Evolutionary conservation across 2,329 filamentous ascomycete genomes (phyloP).

Genomic region (Colletotrichum shisoi): DNA sequence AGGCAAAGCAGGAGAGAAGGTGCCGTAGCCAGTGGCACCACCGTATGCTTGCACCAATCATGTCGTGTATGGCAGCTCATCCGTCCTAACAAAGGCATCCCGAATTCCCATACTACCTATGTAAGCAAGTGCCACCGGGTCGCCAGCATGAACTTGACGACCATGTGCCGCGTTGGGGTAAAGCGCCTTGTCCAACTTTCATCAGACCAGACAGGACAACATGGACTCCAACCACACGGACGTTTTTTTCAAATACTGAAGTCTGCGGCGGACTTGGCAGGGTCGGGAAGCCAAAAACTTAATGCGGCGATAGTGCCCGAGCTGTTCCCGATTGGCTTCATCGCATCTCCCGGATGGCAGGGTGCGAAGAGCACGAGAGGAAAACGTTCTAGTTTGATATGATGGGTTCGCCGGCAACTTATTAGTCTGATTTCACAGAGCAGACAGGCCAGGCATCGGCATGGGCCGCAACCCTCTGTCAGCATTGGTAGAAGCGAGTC

Average conservation of each 20-base stretch:
- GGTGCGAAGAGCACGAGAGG: neutral
- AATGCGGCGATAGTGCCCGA: conserved; percentile 6
- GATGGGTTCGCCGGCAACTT: too few relatives aligned
- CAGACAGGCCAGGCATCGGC: conserved; percentile 10
- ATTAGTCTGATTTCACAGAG: neutral
- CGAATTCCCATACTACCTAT: too few relatives aligned
- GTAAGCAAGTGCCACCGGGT: neutral
- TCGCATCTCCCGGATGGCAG: neutral
- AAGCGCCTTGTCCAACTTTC: neutral
- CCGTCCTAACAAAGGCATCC: neutral
- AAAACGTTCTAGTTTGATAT: neutral
- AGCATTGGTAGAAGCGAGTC: neutral
- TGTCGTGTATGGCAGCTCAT: neutral
- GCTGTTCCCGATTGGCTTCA: conserved; percentile 2
- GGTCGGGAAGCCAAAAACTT: neutral
- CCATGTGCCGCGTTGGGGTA: conserved; percentile 10
- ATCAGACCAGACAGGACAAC: conserved; percentile 17
- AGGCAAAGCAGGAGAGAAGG: neutral
- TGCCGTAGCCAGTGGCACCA: neutral
- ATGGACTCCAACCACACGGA: neutral
- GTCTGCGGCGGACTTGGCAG: too few relatives aligned
- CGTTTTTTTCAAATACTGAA: neutral
- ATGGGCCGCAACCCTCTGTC: conserved; percentile 19
- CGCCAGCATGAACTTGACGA: conserved; percentile 5
- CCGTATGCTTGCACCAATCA: neutral